Evolutionary conservation across 192 early-diverging fungal species (phyloP).

Genomic region (Rhizoclosmatium sp.): DNA sequence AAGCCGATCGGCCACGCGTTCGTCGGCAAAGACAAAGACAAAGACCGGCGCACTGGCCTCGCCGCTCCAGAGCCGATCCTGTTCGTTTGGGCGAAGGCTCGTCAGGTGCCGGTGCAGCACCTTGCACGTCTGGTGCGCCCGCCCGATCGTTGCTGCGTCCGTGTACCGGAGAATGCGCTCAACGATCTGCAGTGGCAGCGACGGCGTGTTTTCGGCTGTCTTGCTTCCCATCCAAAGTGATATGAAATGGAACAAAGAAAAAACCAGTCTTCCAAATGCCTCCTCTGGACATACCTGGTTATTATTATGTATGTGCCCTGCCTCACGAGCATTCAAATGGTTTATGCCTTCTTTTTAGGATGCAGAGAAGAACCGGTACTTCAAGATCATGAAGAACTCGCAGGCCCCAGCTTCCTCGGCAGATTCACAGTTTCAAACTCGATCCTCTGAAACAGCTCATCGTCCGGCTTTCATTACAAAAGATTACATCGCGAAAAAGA

Average conservation of each 20-base stretch:
- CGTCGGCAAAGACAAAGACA: neutral
- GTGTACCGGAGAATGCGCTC: constrained; percentile 12
- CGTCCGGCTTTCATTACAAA: constrained; percentile 8
- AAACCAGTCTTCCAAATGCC: neutral
- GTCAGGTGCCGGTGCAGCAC: constrained; percentile 1
- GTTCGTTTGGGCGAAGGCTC: neutral
- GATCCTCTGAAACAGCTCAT: neutral
- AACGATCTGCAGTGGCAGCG: constrained; percentile 18
- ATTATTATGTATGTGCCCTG: constrained; percentile 12
- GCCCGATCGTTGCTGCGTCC: constrained; percentile 10
- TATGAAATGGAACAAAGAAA: neutral
- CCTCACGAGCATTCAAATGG: neutral
- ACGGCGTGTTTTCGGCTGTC: no score
- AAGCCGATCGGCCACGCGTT: neutral
- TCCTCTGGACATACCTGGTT: constrained; percentile 20
- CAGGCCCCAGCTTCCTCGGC: neutral
- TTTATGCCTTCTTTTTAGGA: constrained; percentile 3
- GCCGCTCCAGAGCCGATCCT: constrained; percentile 8
- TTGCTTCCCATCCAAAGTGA: no score
- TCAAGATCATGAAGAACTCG: constrained; percentile 26
- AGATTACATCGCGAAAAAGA: neutral
- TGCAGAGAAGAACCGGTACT: constrained; percentile 8
- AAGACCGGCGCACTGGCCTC: neutral
- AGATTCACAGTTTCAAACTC: neutral
- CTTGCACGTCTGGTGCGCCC: neutral